Evolutionary conservation across 805 yeast species (phyloP), one percentile per base, ranked within the genome.

Genomic region (Myxozyma sirexii): DNA sequence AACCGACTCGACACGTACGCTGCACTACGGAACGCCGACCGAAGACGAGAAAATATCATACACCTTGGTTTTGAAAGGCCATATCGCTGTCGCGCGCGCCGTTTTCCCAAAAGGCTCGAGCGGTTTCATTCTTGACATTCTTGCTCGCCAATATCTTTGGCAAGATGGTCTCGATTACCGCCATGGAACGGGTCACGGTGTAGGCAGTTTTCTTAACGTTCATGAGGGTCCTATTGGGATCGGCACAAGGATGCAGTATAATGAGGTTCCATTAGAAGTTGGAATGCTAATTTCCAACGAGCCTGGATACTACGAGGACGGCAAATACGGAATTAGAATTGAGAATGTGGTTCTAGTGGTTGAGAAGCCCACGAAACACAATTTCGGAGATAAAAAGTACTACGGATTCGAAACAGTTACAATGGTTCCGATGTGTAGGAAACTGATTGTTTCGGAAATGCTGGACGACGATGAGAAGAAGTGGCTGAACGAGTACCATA

Each of bases 151-250:
- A 72, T 86, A 83, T 54, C 76, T 94, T 60, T 88, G 96, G 91
- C 77, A 83, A 41, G 79, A 84, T 54, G 98, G 98, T 0, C 77
- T 90, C 50, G 94, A 89, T 71, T 94, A 88, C 72, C 83, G 86
- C 64, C 99, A 94, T 74, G 98, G 99, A 8, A 90, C 98, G 0
- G 97, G 98, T 1, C 99, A 94, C 74, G 99, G 99, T 3, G 88
- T 94, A n/a, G 98, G 97, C 1, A 81, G 92, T 21, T 93, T 81
- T 71, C 83, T 96, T 47, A 87, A 87, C 72, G 98, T 94, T 17
- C 99, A 94, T 72, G 97, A 96, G 70, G 94, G 96, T 0, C 98
- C 98, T 1, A 81, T 93, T 56, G 96, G 92, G 15, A 84, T 94
- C 60, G 89, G 87, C 59, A 77, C 72, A 70, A 78, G 79, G 68